Percentiles rank a stretch among this genome's conserved stretches.
Evolutionary conservation across 2,329 filamentous ascomycete species (phyloP).

Genomic region (Aspergillus viridinutans): DNA sequence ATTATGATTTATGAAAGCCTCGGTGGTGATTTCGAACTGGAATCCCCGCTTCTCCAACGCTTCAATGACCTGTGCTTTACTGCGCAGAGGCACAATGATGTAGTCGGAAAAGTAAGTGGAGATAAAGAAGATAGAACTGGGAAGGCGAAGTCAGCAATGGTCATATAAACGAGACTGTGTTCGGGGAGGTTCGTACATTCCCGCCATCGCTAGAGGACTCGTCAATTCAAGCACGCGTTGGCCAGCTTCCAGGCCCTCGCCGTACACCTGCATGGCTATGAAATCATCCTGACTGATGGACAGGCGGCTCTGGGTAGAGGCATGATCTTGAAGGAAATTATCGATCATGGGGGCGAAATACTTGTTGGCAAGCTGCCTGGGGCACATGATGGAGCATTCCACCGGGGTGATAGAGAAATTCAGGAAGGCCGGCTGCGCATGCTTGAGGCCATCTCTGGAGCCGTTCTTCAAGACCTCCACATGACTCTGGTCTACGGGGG

Average conservation of each 20-base stretch:
- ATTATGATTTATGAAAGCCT: slow-evolving; percentile 60
- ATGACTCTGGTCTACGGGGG: slow-evolving; percentile 38
- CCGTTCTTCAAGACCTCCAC: slow-evolving; percentile 34
- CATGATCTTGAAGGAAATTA: slow-evolving; percentile 49
- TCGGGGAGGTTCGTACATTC: slow-evolving; percentile 56
- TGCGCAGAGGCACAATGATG: slow-evolving; percentile 78
- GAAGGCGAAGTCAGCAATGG: slow-evolving; percentile 1
- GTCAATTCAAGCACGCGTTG: slow-evolving; percentile 89
- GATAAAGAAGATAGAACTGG: slow-evolving; percentile 89
- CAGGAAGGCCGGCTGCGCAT: slow-evolving; percentile 69
- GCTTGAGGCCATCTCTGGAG: slow-evolving; percentile 31
- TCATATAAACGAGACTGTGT: not conserved
- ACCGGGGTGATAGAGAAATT: slow-evolving; percentile 91
- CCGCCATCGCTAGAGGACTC: slow-evolving; percentile 81
- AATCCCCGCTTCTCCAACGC: slow-evolving; percentile 78
- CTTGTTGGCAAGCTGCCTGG: slow-evolving; percentile 65
- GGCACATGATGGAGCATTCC: slow-evolving; percentile 89
- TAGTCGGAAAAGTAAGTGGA: slow-evolving; percentile 98
- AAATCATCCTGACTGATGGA: slow-evolving; percentile 80
- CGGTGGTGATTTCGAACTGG: slow-evolving; percentile 67
- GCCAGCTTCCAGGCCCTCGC: slow-evolving; percentile 84
- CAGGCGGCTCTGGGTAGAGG: slow-evolving; percentile 48
- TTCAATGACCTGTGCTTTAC: slow-evolving; percentile 68
- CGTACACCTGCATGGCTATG: slow-evolving; percentile 83
- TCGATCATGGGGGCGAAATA: slow-evolving; percentile 71